Evolutionary conservation across 2,329 filamentous ascomycete species (phyloP).

Genomic region (Alternaria gaisen): DNA sequence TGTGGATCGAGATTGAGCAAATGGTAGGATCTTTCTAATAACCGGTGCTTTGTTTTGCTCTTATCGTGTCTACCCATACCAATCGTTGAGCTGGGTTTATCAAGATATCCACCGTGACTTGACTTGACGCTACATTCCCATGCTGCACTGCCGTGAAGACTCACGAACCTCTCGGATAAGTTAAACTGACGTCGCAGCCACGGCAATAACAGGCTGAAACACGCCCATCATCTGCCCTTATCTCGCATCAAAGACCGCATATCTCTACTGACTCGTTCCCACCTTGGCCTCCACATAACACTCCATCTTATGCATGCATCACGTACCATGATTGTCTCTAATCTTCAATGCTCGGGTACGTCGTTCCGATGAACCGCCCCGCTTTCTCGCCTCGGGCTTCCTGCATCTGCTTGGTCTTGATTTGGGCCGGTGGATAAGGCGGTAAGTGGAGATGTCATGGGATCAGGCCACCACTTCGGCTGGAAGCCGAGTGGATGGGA

Average conservation of each 20-base stretch:
- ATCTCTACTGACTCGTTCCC: conserved; percentile 1
- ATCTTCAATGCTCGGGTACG: neutral
- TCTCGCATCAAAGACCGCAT: neutral
- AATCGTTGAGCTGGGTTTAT: conserved; percentile 17
- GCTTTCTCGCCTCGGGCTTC: neutral
- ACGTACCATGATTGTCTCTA: neutral
- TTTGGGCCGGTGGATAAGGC: neutral
- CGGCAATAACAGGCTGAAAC: neutral
- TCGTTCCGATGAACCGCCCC: conserved; percentile 1
- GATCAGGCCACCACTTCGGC: neutral
- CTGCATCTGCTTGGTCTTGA: neutral
- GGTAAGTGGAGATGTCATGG: conserved; percentile 1
- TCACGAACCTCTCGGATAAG: neutral
- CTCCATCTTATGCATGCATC: conserved; percentile 1
- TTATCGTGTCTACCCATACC: conserved; percentile 21
- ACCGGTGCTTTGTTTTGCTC: conserved; percentile 35
- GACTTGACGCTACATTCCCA: neutral
- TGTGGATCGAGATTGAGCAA: conserved; percentile 44
- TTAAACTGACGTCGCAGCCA: neutral
- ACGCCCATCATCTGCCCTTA: conserved; percentile 1
- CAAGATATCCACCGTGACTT: neutral
- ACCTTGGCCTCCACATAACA: neutral
- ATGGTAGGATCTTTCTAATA: conserved; percentile 48
- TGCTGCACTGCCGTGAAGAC: neutral
- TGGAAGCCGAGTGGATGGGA: neutral